These are phyloP conservation scores for Pseudonectria buxi DNA, from an alignment of 2,329 filamentous ascomycete species.

Conservation along the genomic window DNA sequence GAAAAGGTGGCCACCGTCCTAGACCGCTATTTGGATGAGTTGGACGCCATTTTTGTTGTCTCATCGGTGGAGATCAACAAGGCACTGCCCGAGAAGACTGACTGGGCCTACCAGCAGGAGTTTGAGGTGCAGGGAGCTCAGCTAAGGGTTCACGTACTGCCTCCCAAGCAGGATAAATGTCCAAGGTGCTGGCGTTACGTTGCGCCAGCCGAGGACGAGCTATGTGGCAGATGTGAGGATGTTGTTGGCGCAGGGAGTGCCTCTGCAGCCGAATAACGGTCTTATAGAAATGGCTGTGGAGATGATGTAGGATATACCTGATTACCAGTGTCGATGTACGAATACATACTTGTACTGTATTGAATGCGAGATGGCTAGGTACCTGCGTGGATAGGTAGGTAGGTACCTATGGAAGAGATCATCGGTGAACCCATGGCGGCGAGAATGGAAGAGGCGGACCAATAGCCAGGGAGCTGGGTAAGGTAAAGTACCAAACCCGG, in stretches of 20 bases:
- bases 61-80: slow-evolving; percentile 51
- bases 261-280: slow-evolving; percentile 6
- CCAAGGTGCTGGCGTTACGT: slow-evolving; percentile 83
- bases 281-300: neutral
- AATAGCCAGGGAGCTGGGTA: too few relatives aligned
- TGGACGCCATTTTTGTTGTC: slow-evolving; percentile 62
- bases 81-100: slow-evolving; percentile 19
- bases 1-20: slow-evolving; percentile 28
- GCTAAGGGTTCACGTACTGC: slow-evolving; percentile 38
- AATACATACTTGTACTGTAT: neutral
- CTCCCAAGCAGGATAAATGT: slow-evolving; percentile 62
- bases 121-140: slow-evolving; percentile 34
- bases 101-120: slow-evolving; percentile 36
- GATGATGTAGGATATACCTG: slow-evolving; percentile 2
- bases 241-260: slow-evolving; percentile 39
- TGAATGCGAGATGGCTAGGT: too few relatives aligned
- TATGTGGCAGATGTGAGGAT: slow-evolving; percentile 69
- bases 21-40: slow-evolving; percentile 40
- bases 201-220: slow-evolving; percentile 53
- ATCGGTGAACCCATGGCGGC: too few relatives aligned
- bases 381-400: too few relatives aligned
- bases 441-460: too few relatives aligned
- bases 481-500: too few relatives aligned
- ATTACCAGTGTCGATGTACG: too few relatives aligned
- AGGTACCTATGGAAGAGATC: too few relatives aligned